Evolutionary conservation across 768 basidiomycete species (phyloP).

Genomic region (Naganishia antarctica): DNA sequence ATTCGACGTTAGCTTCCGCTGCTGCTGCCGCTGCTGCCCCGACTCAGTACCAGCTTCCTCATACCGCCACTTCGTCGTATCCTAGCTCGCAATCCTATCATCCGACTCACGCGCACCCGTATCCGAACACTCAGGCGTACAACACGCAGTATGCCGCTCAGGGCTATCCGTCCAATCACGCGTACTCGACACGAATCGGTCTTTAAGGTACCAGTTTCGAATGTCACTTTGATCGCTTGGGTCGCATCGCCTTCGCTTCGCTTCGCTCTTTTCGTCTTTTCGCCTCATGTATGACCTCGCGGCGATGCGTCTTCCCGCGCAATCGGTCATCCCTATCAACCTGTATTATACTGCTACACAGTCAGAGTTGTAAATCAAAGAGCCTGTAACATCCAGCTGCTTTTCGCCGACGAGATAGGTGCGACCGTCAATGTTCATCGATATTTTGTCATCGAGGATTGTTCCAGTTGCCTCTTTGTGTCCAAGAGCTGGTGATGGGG

Average conservation of each 20-base stretch:
- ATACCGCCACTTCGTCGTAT: slow-evolving; percentile 1
- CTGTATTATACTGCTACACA: too few relatives aligned
- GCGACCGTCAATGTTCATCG: too few relatives aligned
- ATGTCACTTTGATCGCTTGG: neutral
- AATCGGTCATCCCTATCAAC: too few relatives aligned
- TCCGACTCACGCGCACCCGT: neutral
- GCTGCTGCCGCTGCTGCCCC: slow-evolving; percentile 18
- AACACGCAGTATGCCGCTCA: slow-evolving; percentile 1
- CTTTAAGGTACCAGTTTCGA: neutral
- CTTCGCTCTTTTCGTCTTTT: neutral
- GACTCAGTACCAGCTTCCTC: slow-evolving; percentile 15
- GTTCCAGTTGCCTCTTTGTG: too few relatives aligned
- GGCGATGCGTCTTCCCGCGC: too few relatives aligned
- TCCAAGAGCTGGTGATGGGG: too few relatives aligned
- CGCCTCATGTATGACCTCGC: neutral
- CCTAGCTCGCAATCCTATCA: neutral
- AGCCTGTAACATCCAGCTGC: too few relatives aligned
- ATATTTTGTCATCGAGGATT: too few relatives aligned
- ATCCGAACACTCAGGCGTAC: slow-evolving; percentile 2
- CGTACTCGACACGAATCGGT: slow-evolving; percentile 1
- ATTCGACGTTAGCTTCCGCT: slow-evolving; percentile 16
- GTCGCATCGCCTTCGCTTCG: neutral
- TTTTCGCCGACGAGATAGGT: too few relatives aligned
- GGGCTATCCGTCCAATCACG: neutral
- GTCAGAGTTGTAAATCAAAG: too few relatives aligned